Percentiles rank a stretch among this genome's conserved stretches.
These are phyloP conservation scores for Simplicillium sp. DNA, from an alignment of 2,329 filamentous ascomycete genomes.

Conservation along the genomic window DNA sequence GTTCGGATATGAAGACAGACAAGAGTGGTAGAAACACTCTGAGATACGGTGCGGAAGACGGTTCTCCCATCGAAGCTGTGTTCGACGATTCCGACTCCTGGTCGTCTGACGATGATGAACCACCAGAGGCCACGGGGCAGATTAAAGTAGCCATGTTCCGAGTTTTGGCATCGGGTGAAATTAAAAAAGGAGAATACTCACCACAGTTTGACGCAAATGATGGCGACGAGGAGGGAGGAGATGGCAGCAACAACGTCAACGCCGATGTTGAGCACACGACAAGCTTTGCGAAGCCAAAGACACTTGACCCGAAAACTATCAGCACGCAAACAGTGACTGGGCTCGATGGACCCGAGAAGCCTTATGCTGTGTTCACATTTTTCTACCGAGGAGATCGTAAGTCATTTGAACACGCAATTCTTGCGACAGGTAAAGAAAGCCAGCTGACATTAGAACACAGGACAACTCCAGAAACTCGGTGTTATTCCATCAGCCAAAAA, in stretches of 20 bases:
- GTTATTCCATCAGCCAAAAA: constrained; percentile 64
- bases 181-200: constrained; percentile 96
- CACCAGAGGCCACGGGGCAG: constrained; percentile 88
- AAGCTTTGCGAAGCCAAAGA: constrained; percentile 94
- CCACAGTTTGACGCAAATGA: constrained; percentile 96
- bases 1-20: constrained; percentile 6
- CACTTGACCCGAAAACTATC: constrained; percentile 91
- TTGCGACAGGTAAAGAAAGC: neutral
- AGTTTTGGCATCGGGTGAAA: constrained; percentile 89
- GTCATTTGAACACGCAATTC: constrained; percentile 25
- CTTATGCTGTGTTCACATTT: constrained; percentile 95
- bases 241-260: constrained; percentile 53
- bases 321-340: constrained; percentile 99
- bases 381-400: constrained; percentile 92
- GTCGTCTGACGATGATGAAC: constrained; percentile 71
- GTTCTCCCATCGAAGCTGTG: constrained; percentile 62
- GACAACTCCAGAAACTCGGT: constrained; percentile 94
- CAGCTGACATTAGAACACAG: constrained; percentile 33
- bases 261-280: constrained; percentile 93
- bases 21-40: constrained; percentile 46
- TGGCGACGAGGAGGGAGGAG: constrained; percentile 66
- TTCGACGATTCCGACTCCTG: constrained; percentile 64
- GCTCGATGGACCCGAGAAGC: constrained; percentile 90
- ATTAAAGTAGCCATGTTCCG: constrained; percentile 97
- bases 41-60: constrained; percentile 70